Percentiles rank a stretch among this genome's conserved stretches.
These are phyloP conservation scores for Paraphaeosphaeria sporulosa DNA, from an alignment of 2,329 filamentous ascomycete genomes.

Conservation along the genomic window DNA sequence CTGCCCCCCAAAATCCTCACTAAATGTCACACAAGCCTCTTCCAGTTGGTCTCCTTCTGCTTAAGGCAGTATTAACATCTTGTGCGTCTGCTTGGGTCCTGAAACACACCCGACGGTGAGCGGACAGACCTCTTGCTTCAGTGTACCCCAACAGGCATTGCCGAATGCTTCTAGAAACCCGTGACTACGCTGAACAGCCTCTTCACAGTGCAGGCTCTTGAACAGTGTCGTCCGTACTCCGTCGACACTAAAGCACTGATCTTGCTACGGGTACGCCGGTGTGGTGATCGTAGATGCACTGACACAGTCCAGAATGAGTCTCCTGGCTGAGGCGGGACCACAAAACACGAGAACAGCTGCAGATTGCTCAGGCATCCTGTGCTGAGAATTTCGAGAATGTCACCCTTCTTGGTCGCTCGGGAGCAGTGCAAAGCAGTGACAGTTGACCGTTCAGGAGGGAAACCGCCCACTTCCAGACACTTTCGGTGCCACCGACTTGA, in stretches of 20 bases:
- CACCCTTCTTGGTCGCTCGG: neutral
- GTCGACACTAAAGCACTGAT: slow-evolving; percentile 8
- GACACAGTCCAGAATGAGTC: neutral
- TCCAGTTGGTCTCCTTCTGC: slow-evolving; percentile 4
- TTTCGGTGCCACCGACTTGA: slow-evolving; percentile 2
- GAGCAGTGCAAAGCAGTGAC: neutral
- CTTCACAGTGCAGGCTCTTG: slow-evolving; percentile 18
- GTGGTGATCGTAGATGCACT: slow-evolving; percentile 5
- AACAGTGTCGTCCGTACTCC: slow-evolving; percentile 1
- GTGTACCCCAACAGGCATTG: slow-evolving; percentile 13
- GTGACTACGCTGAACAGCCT: slow-evolving; percentile 11
- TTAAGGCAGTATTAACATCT: slow-evolving; percentile 17
- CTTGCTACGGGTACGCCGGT: neutral
- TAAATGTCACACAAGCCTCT: slow-evolving; percentile 6
- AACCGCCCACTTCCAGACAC: neutral
- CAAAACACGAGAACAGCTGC: neutral
- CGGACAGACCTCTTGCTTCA: slow-evolving; percentile 6
- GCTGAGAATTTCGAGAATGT: neutral
- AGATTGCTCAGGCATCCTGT: neutral
- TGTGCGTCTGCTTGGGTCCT: slow-evolving; percentile 11
- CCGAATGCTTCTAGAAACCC: slow-evolving; percentile 25
- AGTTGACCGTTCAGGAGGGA: neutral
- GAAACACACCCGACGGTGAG: slow-evolving; percentile 12
- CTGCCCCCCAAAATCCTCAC: neutral
- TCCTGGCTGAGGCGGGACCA: neutral